Conservation (phyloP, 345 rosid species). For the Psidium friedrichsthalianum region DNA sequence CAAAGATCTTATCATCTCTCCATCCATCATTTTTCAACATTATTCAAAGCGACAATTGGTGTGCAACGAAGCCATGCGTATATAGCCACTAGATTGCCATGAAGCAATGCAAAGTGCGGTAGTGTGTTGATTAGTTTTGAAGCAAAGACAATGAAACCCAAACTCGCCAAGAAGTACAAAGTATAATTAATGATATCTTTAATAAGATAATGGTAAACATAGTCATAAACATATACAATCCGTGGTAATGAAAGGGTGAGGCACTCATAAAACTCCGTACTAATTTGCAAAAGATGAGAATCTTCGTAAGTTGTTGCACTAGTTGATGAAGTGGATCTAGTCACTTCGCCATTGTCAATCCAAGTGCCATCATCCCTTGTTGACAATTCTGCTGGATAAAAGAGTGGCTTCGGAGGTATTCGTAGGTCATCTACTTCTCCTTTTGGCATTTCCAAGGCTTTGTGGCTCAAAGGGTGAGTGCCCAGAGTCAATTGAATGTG, state of each 20-base stretch:
- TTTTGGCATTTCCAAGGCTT: background rate
- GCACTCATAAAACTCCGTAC: background rate
- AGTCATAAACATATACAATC: too few species aligned
- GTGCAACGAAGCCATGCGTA: too few species aligned
- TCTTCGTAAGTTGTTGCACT: background rate
- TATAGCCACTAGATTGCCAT: background rate
- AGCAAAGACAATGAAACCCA: background rate
- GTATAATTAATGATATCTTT: too few species aligned
- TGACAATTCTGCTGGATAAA: too few species aligned
- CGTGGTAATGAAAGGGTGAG: too few species aligned
- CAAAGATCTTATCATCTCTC: background rate
- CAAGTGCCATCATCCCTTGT: too few species aligned
- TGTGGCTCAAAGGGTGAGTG: fast-evolving
- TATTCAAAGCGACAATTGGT: background rate
- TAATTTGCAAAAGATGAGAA: background rate
- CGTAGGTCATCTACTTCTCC: too few species aligned
- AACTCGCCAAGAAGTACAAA: background rate
- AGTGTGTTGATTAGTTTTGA: background rate
- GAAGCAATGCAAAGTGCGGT: background rate
- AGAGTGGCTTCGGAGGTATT: too few species aligned
- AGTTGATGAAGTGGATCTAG: background rate
- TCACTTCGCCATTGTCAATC: too few species aligned
- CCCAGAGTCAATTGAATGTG: background rate
- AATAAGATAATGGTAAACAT: too few species aligned
- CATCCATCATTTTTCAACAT: background rate